phyloP scores from a whole-genome alignment of 73 alveolate genomes.

The Paramecium biaurelia region DNA sequence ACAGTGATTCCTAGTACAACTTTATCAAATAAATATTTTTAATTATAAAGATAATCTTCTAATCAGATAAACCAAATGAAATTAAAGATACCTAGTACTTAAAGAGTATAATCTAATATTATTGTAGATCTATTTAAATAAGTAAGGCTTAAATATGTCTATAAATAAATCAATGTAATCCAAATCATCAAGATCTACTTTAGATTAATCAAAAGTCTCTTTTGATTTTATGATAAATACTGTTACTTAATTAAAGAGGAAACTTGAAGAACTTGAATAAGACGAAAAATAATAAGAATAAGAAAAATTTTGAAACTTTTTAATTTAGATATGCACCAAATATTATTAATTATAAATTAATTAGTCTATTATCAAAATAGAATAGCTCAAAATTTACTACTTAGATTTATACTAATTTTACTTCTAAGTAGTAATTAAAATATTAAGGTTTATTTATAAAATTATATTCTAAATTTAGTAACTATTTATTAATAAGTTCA shows the following conservation, averaged over 20 bases:
- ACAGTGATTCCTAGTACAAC: not conserved
- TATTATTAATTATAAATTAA: not conserved
- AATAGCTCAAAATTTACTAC: too few relatives aligned
- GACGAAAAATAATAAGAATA: not conserved
- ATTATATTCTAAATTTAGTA: not conserved
- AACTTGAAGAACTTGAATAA: not conserved
- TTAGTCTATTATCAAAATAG: too few relatives aligned
- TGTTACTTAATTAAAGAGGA: not conserved
- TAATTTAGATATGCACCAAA: not conserved
- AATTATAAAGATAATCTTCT: not conserved
- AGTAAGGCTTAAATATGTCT: not conserved
- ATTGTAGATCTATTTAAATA: not conserved
- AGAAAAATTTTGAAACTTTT: not conserved
- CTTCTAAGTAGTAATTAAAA: too few relatives aligned
- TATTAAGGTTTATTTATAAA: too few relatives aligned
- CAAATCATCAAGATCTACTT: slow-evolving; percentile 18
- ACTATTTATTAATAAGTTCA: too few relatives aligned
- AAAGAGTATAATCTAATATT: not conserved
- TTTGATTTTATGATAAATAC: slow-evolving; percentile 3
- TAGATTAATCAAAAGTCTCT: not conserved
- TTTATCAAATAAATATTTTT: not conserved
- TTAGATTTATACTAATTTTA: too few relatives aligned
- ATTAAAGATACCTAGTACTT: not conserved
- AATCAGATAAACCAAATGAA: not conserved
- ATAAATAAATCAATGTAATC: not conserved